Evolutionary conservation across 371 early-diverging fungal genomes (phyloP), one percentile per base, ranked within the genome.

Genomic region (Chytridiales sp.): DNA sequence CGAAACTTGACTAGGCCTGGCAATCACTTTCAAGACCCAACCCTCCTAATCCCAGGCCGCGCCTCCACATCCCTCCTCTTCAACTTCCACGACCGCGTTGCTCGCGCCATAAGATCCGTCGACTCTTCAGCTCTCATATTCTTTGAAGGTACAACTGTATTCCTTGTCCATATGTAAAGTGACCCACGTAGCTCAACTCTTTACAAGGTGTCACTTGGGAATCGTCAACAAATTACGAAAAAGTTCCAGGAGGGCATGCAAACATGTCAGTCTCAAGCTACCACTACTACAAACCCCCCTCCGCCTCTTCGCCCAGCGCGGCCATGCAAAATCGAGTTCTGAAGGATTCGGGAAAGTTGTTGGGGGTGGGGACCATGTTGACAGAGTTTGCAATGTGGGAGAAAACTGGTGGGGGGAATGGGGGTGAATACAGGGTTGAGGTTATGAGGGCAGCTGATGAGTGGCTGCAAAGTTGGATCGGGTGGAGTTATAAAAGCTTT

Each of bases 101-200:
- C 61, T 0, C 35, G 69, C 4, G 65, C 73, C 31, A 80, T 81
- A 42, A 70, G 84, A 22, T 52, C 66, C 4, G 76, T 77, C 1
- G 78, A 81, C 38, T 68, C 68, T 19, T 51, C 67, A 4, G 75
- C 79, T 1, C 55, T 83, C 34, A 72, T 81, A 22, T 73, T 69
- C 51, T 83, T 83, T 58, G 80, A 80, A 54, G 79, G 79, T 13
- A 54, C 77, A 2, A 75, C 79, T 15, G 19, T 3, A 6, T 15
- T 8, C 19, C 13, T 52, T 21, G 31, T 29, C 15, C 48, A 48
- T 30, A 34, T 17, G 15, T 6, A 48, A 1, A 34, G 17, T 9
- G 52, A 39, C 6, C 38, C 38, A 17, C 21, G 19, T 21, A 13
- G 8, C 22, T n/a, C n/a, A n/a, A n/a, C n/a, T n/a, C n/a, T n/a